Evolutionary conservation across 345 rosid species (phyloP).

Genomic region (Euphorbia lathyris): DNA sequence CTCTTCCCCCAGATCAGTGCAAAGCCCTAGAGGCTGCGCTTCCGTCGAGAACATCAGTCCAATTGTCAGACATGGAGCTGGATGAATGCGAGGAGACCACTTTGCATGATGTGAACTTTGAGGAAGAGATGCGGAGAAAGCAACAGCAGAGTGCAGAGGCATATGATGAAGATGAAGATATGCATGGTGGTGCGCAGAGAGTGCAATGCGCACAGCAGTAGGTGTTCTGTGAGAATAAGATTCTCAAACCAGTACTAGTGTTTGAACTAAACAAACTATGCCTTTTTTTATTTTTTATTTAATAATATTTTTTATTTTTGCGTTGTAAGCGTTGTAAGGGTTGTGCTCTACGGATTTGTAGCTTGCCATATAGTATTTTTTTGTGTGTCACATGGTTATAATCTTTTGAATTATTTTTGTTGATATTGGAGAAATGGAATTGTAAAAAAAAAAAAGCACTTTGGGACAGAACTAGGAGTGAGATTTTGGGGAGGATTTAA

Average conservation of each 20-base stretch:
- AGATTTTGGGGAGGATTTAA: no score
- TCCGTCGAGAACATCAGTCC: constrained; percentile 37
- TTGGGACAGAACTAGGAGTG: no score
- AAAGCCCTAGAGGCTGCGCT: constrained; percentile 46
- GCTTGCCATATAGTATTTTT: neutral
- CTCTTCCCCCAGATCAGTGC: constrained; percentile 48
- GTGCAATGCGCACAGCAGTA: constrained; percentile 78
- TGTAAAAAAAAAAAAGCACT: no score
- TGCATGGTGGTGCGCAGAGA: constrained; percentile 52
- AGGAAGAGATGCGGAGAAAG: constrained; percentile 57
- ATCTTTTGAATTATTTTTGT: no score
- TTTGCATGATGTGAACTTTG: constrained; percentile 58
- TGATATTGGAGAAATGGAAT: no score
- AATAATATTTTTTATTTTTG: neutral
- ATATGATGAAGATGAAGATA: constrained; percentile 63
- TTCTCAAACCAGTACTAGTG: no score
- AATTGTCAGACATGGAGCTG: constrained; percentile 52
- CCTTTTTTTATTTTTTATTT: neutral
- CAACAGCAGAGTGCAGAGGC: constrained; percentile 58
- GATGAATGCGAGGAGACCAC: constrained; percentile 75
- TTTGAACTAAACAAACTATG: neutral
- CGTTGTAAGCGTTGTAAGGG: neutral
- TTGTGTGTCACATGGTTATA: neutral
- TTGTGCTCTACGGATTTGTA: neutral
- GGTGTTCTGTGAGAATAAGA: neutral